Percentiles rank a stretch among this genome's conserved stretches.
These are phyloP conservation scores for Cercospora nicotianae DNA, from an alignment of 2,329 filamentous ascomycete species.

Conservation along the genomic window DNA sequence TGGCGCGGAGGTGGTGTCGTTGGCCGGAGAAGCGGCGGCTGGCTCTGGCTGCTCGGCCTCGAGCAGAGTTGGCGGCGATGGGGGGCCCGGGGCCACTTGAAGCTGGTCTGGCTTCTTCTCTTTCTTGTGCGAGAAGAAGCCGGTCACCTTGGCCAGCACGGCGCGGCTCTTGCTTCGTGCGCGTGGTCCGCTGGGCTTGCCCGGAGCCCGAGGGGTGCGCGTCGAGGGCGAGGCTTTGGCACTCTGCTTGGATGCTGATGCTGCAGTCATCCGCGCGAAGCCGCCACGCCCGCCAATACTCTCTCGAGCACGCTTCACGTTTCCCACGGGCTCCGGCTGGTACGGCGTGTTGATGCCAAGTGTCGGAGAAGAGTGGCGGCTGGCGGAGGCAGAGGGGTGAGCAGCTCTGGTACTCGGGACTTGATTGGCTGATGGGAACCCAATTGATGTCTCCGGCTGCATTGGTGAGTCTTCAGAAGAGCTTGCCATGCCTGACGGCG, in stretches of 20 bases:
- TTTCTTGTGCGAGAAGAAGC: constrained; percentile 33
- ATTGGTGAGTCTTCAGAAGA: constrained; percentile 13
- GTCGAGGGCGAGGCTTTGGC: constrained; percentile 18
- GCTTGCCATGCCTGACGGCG: constrained; percentile 24
- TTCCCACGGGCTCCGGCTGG: constrained; percentile 18
- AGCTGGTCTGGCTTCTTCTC: constrained; percentile 26
- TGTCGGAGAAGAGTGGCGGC: constrained; percentile 29
- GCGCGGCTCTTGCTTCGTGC: constrained; percentile 33
- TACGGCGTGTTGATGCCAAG: constrained; percentile 18
- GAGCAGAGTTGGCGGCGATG: constrained; percentile 4
- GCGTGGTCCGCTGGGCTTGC: constrained; percentile 14
- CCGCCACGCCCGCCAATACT: constrained; percentile 13
- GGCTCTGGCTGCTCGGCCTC: background rate
- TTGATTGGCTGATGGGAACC: constrained; percentile 26
- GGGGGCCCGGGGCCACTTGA: background rate
- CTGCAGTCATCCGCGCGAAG: constrained; percentile 26
- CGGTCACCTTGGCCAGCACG: constrained; percentile 35
- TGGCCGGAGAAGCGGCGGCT: background rate
- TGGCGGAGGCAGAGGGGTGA: background rate
- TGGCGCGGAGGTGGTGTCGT: background rate
- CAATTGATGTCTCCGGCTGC: constrained; percentile 26
- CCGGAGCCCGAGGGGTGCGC: background rate
- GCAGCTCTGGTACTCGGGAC: constrained; percentile 9
- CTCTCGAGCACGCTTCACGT: constrained; percentile 12
- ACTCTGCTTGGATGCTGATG: too few relatives aligned